phyloP scores from a whole-genome alignment of 2,329 filamentous ascomycete species.

The Tolypocladium amazonense region DNA sequence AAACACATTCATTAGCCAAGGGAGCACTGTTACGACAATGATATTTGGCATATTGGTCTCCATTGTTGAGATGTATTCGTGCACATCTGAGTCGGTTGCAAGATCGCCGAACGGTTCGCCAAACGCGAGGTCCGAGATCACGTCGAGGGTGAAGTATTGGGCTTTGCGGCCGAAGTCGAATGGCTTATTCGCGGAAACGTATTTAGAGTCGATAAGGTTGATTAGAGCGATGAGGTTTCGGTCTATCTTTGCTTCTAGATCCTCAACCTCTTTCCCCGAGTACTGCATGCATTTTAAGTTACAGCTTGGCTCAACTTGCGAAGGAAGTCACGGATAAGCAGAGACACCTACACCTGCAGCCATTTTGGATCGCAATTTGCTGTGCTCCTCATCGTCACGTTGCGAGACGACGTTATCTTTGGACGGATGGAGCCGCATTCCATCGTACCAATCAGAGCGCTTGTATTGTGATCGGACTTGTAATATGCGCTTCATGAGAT shows the following conservation, averaged over 20 bases:
- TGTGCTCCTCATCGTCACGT: constrained; percentile 30
- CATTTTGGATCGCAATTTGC: constrained; percentile 36
- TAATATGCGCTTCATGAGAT: constrained; percentile 29
- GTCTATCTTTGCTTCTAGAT: constrained; percentile 31
- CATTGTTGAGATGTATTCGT: constrained; percentile 35
- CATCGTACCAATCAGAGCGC: constrained; percentile 31
- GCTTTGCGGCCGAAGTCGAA: constrained; percentile 28
- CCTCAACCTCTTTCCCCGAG: constrained; percentile 35
- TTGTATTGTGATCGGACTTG: constrained; percentile 25
- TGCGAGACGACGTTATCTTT: constrained; percentile 40
- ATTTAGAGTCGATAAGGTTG: constrained; percentile 5
- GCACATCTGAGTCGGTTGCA: constrained; percentile 34
- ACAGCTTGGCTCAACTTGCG: neutral
- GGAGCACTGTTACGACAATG: constrained; percentile 9
- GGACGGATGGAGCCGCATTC: constrained; percentile 37
- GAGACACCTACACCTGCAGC: constrained; percentile 30
- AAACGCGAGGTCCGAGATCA: constrained; percentile 42
- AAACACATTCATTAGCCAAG: constrained; percentile 20
- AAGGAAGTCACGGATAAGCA: constrained; percentile 12
- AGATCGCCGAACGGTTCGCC: constrained; percentile 40
- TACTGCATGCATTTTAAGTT: constrained; percentile 24
- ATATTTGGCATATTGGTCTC: constrained; percentile 10
- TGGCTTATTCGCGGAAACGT: constrained; percentile 2
- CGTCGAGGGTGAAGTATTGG: constrained; percentile 44
- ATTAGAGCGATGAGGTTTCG: constrained; percentile 5